Evolutionary conservation across 2,329 filamentous ascomycete genomes (phyloP), one percentile per base, ranked within the genome.

Genomic region (Moelleriella libera): DNA sequence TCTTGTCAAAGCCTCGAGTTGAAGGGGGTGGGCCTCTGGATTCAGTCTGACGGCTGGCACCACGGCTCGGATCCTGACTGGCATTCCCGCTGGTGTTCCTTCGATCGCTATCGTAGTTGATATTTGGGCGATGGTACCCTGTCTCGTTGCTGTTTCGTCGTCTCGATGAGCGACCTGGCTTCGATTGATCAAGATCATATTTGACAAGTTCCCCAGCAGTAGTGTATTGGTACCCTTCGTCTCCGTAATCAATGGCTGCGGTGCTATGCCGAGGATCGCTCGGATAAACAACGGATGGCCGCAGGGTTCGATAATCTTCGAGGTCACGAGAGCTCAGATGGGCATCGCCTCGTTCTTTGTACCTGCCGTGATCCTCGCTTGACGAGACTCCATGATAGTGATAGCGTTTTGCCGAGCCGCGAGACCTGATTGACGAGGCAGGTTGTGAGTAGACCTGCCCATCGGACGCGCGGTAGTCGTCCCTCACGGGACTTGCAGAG

Each of bases 1-100:
- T 76, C 63, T 78, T 84, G 55, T 87, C 83, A 52, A 88, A 78
- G 0, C 81, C 83, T 54, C 82, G 71, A 3, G 79, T 85, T 5
- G 80, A 77, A 5, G 82, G 82, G 8, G 85, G 84, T 2, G 83
- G 83, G 0, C 74, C 61, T 29, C 64, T 57, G 41, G 53, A 58
- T 11, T 72, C 70, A 49, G 68, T 65, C 6, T 58, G 58, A 5
- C 62, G 61, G 50, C 51, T 60, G 12, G 54, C 56, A 45, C 57
- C 63, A 21, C 69, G 70, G 46, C 58, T 60, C 21, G 69, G 52
- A 47, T 77, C 74, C 29, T 59, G 54, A 49, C 56, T 60, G 4
- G 69, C 70, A 50, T 67, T 70, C 51, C 73, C 62, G 48, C 70
- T 75, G 49, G 75, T 68, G 42, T 66, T 63, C 45, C 63, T 56